Base-by-base conservation (phyloP, 768 basidiomycete genomes). In the Amylocystis lapponica region DNA sequence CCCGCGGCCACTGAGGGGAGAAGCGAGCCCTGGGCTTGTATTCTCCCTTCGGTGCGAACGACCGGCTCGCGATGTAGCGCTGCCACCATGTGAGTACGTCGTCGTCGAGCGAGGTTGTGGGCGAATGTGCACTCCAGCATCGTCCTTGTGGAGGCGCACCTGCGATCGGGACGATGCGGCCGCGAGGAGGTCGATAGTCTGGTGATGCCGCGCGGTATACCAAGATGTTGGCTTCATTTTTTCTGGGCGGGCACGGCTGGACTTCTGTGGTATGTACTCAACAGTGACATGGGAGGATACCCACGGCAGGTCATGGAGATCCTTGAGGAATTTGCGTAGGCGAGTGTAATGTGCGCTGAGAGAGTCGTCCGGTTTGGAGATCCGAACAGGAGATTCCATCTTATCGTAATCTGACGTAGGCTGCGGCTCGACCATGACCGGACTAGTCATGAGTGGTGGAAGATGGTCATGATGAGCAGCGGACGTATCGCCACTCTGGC, bases 241-340 rank as follows among this genome's bases (percentile, higher is more conserved):
- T 11, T 40, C 34, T 22, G 36, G 36, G 42, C 53, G 54, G 35
- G 61, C 56, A 22, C 54, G 50, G 37, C 45, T 26, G 27, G 56
- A 55, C 27, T 53, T 45, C 9, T 57, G 56, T 6, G 66, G 67
- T 12, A 55, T 30, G 43, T 64, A 68, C 39, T 64, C 64, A 13
- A 54, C 56, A 7, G 66, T 61, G 13, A 65, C 56, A 33, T 58
- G 61, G 5, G 59, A 55, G 14, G 64, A 58, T 12, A 63, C 56
- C 66, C 66, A 69, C 7, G 67, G 67, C 21, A 69, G 62, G 14
- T 60, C 52, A 41, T 57, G 57, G 26, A 69, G 40, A 31, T 64
- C 59, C 27, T 42, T 46, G 20, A 68, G 40, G 52, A 67, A 67
- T 26, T 55, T 49, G n/a, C 52, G 52, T 25, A 66, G 35, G 22